A percentile compares a stretch with the other conserved stretches of the same genome.
Evolutionary conservation across 345 rosid species (phyloP).

Genomic region (Bruguiera parviflora): DNA sequence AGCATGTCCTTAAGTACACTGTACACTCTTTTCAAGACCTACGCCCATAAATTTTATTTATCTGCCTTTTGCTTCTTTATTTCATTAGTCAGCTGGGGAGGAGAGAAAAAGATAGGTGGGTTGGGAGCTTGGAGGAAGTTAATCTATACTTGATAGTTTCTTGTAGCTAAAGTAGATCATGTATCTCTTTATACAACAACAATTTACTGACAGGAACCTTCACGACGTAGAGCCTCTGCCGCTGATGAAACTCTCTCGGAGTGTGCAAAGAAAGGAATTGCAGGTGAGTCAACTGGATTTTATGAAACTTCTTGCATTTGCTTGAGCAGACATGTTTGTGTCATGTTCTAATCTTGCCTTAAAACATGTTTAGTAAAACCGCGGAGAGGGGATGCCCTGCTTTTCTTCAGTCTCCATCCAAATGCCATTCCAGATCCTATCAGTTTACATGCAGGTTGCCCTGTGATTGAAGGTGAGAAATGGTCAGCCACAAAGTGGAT

Average conservation of each 20-base stretch:
- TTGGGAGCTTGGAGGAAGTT: background rate
- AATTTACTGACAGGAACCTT: conserved; percentile 50
- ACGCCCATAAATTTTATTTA: no score
- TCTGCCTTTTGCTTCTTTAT: no score
- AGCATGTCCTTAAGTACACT: no score
- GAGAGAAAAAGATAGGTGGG: background rate
- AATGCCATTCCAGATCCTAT: conserved; percentile 67
- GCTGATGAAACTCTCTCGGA: conserved; percentile 70
- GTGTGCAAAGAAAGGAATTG: conserved; percentile 86
- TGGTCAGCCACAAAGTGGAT: conserved; percentile 99
- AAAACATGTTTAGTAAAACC: conserved; percentile 63
- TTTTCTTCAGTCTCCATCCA: conserved; percentile 81
- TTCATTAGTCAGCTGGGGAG: no score
- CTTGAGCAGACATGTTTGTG: background rate
- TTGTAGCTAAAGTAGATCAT: conserved; percentile 1
- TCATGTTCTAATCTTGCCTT: conserved; percentile 8
- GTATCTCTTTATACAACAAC: conserved; percentile 5
- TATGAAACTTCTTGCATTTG: background rate
- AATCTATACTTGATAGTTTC: background rate
- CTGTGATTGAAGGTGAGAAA: conserved; percentile 92
- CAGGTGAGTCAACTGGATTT: conserved; percentile 45
- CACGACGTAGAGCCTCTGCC: conserved; percentile 50
- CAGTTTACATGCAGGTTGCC: conserved; percentile 93
- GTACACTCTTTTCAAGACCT: no score
- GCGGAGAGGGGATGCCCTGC: conserved; percentile 76